Percentiles rank a stretch among this genome's conserved stretches.
Evolutionary conservation across 768 basidiomycete genomes (phyloP).

Genomic region (Hericium alpestre): DNA sequence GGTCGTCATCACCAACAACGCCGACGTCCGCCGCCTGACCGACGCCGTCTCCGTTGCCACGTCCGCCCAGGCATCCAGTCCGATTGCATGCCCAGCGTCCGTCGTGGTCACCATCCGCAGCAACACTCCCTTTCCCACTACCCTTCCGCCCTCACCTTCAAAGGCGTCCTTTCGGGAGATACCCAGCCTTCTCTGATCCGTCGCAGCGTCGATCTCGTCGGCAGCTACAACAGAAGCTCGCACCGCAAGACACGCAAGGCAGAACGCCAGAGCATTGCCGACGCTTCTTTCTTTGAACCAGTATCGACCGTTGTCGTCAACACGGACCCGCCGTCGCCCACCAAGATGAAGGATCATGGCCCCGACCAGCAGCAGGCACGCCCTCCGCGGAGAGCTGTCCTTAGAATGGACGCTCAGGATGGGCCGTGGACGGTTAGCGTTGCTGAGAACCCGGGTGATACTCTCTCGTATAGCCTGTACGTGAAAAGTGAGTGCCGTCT

Average conservation of each 20-base stretch:
- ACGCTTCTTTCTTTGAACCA: conserved; percentile 33
- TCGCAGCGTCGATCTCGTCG: conserved; percentile 34
- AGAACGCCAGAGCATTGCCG: conserved; percentile 20
- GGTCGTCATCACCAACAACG: conserved; percentile 7
- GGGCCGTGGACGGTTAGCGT: conserved; percentile 84
- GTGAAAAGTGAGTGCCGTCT: conserved; percentile 65
- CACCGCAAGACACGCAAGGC: conserved; percentile 21
- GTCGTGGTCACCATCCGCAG: conserved; percentile 21
- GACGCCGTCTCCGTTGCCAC: conserved; percentile 14
- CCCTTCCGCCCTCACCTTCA: conserved; percentile 36
- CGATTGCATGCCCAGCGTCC: conserved; percentile 35
- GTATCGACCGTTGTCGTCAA: conserved; percentile 22
- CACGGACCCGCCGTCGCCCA: conserved; percentile 8
- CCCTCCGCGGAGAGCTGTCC: conserved; percentile 29
- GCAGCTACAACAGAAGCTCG: conserved; percentile 20
- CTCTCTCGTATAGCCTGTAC: conserved; percentile 69
- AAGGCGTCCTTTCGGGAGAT: conserved; percentile 33
- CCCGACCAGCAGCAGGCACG: conserved; percentile 15
- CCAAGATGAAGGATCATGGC: conserved; percentile 16
- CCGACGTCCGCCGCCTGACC: conserved; percentile 5
- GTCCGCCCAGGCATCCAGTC: conserved; percentile 16
- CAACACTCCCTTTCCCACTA: conserved; percentile 17
- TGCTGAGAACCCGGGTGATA: conserved; percentile 72
- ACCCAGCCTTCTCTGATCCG: conserved; percentile 24
- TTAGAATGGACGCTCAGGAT: conserved; percentile 64